A percentile compares a stretch with the other conserved stretches of the same genome.
phyloP scores from a whole-genome alignment of 306 rosid genomes.

The Cucurbita ficifolia region DNA sequence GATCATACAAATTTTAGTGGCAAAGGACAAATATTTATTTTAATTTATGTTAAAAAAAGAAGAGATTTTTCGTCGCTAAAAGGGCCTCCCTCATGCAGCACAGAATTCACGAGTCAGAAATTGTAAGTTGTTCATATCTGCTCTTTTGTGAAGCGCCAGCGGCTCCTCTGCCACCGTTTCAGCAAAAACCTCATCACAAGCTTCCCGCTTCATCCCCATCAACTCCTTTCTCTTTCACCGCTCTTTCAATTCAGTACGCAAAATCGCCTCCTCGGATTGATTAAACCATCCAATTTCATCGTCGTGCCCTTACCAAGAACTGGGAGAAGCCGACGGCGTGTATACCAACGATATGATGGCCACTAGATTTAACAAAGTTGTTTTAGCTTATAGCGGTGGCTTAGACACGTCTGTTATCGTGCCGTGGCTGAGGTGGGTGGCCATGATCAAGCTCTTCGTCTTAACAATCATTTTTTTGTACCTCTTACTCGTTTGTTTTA shows the following conservation, averaged over 20 bases:
- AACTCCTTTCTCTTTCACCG: neutral
- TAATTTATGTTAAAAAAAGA: neutral
- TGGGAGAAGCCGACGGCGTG: slow-evolving; percentile 19
- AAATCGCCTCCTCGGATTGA: neutral
- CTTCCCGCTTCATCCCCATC: neutral
- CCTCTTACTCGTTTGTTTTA: neutral
- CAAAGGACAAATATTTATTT: neutral
- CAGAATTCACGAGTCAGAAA: neutral
- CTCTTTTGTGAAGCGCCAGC: neutral
- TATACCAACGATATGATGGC: slow-evolving; percentile 31
- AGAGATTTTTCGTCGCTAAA: neutral
- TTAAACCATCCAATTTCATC: neutral
- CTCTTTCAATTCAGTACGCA: neutral
- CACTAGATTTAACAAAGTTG: slow-evolving; percentile 72
- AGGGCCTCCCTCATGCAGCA: neutral
- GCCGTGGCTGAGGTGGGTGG: slow-evolving; percentile 78
- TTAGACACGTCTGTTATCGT: slow-evolving; percentile 95
- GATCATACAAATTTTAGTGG: too few species aligned
- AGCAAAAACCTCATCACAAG: neutral
- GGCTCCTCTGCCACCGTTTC: neutral
- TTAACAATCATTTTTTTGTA: neutral
- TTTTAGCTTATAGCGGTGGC: slow-evolving; percentile 94
- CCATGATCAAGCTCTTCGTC: neutral
- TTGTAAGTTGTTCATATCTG: neutral
- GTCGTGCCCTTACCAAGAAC: slow-evolving; percentile 1